Percentiles rank a stretch among this genome's conserved stretches.
Evolutionary conservation across 2,329 filamentous ascomycete genomes (phyloP).

Genomic region (Pseudogymnoascus sp.): DNA sequence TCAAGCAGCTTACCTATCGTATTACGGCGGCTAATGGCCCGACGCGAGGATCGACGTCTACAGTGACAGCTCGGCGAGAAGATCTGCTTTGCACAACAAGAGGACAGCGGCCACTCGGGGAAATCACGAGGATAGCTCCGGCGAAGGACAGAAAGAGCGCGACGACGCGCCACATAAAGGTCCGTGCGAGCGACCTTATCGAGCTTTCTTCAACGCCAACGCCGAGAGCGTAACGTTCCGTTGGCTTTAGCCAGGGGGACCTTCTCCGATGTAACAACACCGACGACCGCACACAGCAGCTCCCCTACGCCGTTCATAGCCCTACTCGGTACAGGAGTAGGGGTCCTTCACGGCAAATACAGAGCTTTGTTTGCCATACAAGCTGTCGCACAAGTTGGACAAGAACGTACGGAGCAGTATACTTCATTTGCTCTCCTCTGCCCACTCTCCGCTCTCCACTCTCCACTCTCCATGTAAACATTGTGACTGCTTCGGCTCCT

Average conservation of each 20-base stretch:
- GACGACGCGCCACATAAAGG: not conserved
- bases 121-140: slow-evolving; percentile 1
- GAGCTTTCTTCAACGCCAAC: not conserved
- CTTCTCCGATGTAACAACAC: slow-evolving; percentile 2
- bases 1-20: not conserved
- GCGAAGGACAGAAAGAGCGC: not conserved
- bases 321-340: not conserved
- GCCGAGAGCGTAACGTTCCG: slow-evolving; percentile 9
- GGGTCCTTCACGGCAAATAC: not conserved
- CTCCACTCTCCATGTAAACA: not conserved
- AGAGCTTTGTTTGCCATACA: not conserved
- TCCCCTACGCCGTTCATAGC: not conserved
- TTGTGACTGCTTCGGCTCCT: not conserved
- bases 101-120: not conserved
- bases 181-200: not conserved
- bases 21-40: not conserved
- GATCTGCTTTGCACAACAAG: not conserved
- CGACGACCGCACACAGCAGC: not conserved
- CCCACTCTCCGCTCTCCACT: not conserved
- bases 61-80: not conserved
- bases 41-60: not conserved
- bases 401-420: not conserved
- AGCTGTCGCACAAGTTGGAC: not conserved
- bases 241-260: not conserved
- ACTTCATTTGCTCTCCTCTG: not conserved